Conservation (phyloP, 768 basidiomycete genomes). For the Sarcomyxa edulis region DNA sequence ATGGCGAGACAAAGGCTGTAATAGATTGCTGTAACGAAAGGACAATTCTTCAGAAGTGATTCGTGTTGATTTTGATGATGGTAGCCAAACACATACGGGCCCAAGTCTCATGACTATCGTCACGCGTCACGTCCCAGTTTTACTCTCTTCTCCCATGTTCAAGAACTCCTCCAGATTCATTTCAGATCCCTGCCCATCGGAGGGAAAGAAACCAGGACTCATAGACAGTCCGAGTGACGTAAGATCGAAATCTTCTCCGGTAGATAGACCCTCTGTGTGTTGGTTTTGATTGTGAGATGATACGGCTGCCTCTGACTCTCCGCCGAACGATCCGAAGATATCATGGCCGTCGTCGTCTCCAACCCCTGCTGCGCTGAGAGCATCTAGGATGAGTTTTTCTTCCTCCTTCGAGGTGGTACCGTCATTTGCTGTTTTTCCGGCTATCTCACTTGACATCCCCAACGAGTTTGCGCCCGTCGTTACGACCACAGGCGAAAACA, state of each 20-base stretch:
- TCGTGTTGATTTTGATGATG: too few species aligned
- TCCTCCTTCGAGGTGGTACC: constrained; percentile 16
- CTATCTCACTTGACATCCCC: constrained; percentile 9
- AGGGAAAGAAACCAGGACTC: constrained; percentile 35
- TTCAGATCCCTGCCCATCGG: constrained; percentile 25
- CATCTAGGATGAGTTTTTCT: constrained; percentile 29
- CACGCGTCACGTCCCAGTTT: too few species aligned
- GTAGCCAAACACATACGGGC: too few species aligned
- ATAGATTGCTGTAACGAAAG: too few species aligned
- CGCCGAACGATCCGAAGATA: constrained; percentile 28
- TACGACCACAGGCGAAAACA: constrained; percentile 60
- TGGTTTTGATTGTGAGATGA: neutral
- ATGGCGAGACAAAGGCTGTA: too few species aligned
- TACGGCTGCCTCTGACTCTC: constrained; percentile 10
- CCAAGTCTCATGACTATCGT: too few species aligned
- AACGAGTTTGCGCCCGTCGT: constrained; percentile 17
- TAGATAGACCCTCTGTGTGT: neutral
- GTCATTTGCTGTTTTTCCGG: constrained; percentile 8
- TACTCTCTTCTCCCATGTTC: constrained; percentile 35
- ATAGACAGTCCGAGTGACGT: constrained; percentile 16
- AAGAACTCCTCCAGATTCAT: constrained; percentile 52
- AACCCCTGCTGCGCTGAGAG: constrained; percentile 16
- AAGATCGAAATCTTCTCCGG: neutral
- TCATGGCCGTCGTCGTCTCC: constrained; percentile 12
- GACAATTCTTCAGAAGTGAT: too few species aligned